A percentile compares a stretch with the other conserved stretches of the same genome.
Conservation (phyloP, 805 yeast species). For the Barnettozyma populi region DNA sequence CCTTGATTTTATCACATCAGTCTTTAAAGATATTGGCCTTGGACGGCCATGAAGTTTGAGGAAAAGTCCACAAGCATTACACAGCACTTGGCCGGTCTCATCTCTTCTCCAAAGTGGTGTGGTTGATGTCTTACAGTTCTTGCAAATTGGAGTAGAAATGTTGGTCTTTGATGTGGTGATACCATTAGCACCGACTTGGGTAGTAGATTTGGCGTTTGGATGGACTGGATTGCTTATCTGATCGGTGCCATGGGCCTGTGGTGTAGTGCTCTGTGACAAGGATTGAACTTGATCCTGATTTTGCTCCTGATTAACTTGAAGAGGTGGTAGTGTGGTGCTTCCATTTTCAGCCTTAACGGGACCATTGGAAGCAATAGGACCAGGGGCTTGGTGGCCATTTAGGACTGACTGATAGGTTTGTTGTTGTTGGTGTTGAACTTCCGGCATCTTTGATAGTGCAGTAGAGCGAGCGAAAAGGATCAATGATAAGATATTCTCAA, state of each 20-base stretch:
- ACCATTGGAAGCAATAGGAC: neutral
- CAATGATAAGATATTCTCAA: neutral
- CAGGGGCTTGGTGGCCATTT: constrained; percentile 3
- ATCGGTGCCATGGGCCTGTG: neutral
- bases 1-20: constrained; percentile 88
- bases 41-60: constrained; percentile 88
- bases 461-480: neutral
- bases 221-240: constrained; percentile 16
- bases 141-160: constrained; percentile 67
- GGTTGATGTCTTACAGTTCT: constrained; percentile 86
- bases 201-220: constrained; percentile 59
- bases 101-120: constrained; percentile 96
- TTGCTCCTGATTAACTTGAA: neutral
- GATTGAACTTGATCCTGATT: neutral
- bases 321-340: neutral
- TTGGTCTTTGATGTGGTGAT: constrained; percentile 61
- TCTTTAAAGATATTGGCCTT: constrained; percentile 84
- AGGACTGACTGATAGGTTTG: neutral
- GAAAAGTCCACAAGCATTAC: constrained; percentile 92
- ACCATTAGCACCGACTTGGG: constrained; percentile 49
- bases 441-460: constrained; percentile 1
- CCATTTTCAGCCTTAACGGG: neutral
- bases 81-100: constrained; percentile 82
- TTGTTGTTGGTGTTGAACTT: constrained; percentile 3
- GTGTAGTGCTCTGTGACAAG: neutral